Percentiles rank a stretch among this genome's conserved stretches.
Conservation (phyloP, 345 rosid genomes). For the Salix viminalis region DNA sequence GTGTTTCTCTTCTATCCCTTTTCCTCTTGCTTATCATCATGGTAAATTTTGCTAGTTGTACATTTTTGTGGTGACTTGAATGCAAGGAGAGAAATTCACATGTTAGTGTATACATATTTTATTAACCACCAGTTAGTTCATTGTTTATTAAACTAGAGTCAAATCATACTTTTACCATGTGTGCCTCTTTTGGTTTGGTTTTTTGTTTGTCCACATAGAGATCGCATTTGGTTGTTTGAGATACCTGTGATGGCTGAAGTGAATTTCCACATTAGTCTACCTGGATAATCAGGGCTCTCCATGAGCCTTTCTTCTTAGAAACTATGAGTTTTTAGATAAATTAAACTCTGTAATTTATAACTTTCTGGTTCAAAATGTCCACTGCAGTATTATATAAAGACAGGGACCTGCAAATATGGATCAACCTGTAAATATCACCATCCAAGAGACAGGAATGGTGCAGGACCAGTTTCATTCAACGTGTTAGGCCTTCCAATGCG, state of each 20-base stretch:
- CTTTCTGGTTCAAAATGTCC: not conserved
- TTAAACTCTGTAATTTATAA: not conserved
- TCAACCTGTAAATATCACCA: conserved; percentile 81
- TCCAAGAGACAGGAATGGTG: conserved; percentile 85
- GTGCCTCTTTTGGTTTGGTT: not conserved
- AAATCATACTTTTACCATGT: not conserved
- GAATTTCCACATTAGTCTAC: not conserved
- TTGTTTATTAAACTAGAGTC: not conserved
- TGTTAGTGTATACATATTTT: not conserved
- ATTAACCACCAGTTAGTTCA: not conserved
- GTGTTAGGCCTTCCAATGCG: conserved; percentile 72
- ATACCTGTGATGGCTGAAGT: not conserved
- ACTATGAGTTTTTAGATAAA: not conserved
- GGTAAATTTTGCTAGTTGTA: not conserved
- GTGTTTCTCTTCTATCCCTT: not conserved
- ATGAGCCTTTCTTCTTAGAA: not conserved
- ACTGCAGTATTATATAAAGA: conserved; percentile 68
- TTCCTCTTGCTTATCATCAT: not conserved
- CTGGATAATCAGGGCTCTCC: not conserved
- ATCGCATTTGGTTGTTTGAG: conserved; percentile 6
- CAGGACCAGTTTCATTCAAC: conserved; percentile 69
- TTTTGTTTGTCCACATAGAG: not conserved
- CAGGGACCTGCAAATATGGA: conserved; percentile 85
- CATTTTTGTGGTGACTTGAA: not conserved
- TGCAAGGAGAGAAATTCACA: not conserved